Conservation (phyloP, 805 yeast species). For the Zygosaccharomyces lentus region DNA sequence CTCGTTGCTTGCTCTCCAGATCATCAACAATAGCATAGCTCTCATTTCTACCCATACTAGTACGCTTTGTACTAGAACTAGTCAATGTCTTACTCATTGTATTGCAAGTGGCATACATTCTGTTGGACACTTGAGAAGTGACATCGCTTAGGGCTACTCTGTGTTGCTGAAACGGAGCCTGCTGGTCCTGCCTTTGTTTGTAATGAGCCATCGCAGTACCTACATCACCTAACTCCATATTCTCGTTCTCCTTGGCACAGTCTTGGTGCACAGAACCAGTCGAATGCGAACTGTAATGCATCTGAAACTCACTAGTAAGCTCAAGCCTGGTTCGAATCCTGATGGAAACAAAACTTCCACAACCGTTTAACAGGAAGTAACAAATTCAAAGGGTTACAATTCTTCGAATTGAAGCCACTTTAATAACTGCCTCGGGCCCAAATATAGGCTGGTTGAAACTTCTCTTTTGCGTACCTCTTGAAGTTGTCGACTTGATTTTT, state of each 20-base stretch:
- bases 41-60: constrained; percentile 15
- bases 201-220: constrained; percentile 5
- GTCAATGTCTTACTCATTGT: constrained; percentile 2
- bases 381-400: background rate
- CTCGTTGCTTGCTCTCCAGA: background rate
- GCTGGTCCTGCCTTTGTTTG: constrained; percentile 8
- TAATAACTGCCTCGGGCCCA: background rate
- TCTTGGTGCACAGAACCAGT: constrained; percentile 14
- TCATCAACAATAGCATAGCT: constrained; percentile 8
- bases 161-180: constrained; percentile 12
- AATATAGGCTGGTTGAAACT: background rate
- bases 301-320: constrained; percentile 2
- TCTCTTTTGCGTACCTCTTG: constrained; percentile 6
- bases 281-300: constrained; percentile 20
- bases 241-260: constrained; percentile 7
- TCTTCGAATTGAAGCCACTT: background rate
- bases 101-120: constrained; percentile 8
- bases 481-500: constrained; percentile 5
- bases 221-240: constrained; percentile 8
- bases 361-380: constrained; percentile 1
- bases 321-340: constrained; percentile 1
- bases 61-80: background rate
- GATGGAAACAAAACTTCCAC: constrained; percentile 3
- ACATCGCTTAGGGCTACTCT: constrained; percentile 33
- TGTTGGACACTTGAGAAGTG: constrained; percentile 28